A percentile compares a stretch with the other conserved stretches of the same genome.
Conservation (phyloP, 306 rosid genomes). For the Fragaria iinumae region DNA sequence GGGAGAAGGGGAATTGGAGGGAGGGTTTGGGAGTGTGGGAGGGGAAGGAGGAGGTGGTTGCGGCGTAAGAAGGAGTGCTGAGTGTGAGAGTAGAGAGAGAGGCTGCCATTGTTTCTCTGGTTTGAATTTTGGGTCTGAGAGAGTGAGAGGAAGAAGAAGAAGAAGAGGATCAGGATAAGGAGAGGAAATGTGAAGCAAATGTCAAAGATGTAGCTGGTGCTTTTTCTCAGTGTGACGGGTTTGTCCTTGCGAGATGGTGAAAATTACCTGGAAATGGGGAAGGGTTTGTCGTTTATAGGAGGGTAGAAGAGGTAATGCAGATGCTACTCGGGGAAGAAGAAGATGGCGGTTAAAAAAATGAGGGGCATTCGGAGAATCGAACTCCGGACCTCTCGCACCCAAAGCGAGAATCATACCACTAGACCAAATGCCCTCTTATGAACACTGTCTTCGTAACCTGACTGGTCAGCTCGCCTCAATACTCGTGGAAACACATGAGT, state of each 20-base stretch:
- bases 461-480: too few relatives aligned
- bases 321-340: too few relatives aligned
- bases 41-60: slow-evolving; percentile 29
- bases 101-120: slow-evolving; percentile 41
- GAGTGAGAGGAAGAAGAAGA: background rate
- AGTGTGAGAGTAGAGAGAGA: slow-evolving; percentile 55
- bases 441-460: fast-evolving
- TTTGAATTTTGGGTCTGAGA: background rate
- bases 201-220: background rate
- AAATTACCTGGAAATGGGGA: background rate
- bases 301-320: background rate
- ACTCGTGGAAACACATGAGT: too few relatives aligned
- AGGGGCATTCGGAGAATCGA: slow-evolving; percentile 10
- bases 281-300: fast-evolving
- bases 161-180: slow-evolving; percentile 36
- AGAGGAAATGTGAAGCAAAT: slow-evolving; percentile 4
- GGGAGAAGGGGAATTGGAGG: slow-evolving; percentile 40
- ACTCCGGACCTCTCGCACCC: slow-evolving; percentile 19
- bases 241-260: slow-evolving; percentile 7
- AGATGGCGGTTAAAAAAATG: background rate
- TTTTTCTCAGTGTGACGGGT: background rate
- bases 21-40: slow-evolving; percentile 36
- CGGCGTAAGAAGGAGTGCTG: slow-evolving; percentile 38
- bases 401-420: slow-evolving; percentile 14
- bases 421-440: background rate